A percentile compares a stretch with the other conserved stretches of the same genome.
These are phyloP conservation scores for Puccinia polysora DNA, from an alignment of 1,284 basidiomycete genomes.

Conservation along the genomic window DNA sequence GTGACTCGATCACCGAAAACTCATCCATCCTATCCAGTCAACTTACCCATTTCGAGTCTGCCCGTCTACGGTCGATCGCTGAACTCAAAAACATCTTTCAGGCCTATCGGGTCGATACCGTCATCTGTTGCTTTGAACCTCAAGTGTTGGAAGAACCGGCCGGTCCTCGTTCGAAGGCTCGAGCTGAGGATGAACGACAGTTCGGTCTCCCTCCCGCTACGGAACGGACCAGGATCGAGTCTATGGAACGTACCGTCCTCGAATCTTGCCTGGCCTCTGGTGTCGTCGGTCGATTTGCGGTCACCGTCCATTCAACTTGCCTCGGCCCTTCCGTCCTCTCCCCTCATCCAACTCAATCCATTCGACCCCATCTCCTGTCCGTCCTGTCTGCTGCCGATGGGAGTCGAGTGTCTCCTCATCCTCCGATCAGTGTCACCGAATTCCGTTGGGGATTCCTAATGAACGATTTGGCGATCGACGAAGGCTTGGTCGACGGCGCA, in stretches of 20 bases:
- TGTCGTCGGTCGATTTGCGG: constrained; percentile 17
- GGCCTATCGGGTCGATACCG: constrained; percentile 37
- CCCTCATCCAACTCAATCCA: not conserved
- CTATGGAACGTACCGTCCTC: constrained; percentile 21
- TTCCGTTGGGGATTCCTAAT: constrained; percentile 39
- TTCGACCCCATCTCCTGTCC: constrained; percentile 1
- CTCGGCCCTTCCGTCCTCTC: constrained; percentile 1
- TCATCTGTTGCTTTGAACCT: constrained; percentile 33
- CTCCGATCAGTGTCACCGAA: constrained; percentile 18
- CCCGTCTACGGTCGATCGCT: constrained; percentile 4
- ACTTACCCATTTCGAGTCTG: not conserved
- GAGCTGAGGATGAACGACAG: constrained; percentile 11
- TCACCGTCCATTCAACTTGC: constrained; percentile 4
- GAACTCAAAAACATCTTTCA: constrained; percentile 36
- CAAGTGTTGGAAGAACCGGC: not conserved
- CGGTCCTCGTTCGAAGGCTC: not conserved
- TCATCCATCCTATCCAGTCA: constrained; percentile 44
- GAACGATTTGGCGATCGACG: constrained; percentile 35
- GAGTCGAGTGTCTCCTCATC: not conserved
- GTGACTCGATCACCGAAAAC: not conserved
- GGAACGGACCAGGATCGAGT: constrained; percentile 29
- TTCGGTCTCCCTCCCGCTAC: constrained; percentile 6
- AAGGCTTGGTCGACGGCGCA: not conserved
- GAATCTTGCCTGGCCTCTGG: constrained; percentile 7
- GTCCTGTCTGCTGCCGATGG: not conserved